These are phyloP conservation scores for Metschnikowia noctiluminum DNA, from an alignment of 805 yeast species.

Conservation along the genomic window DNA sequence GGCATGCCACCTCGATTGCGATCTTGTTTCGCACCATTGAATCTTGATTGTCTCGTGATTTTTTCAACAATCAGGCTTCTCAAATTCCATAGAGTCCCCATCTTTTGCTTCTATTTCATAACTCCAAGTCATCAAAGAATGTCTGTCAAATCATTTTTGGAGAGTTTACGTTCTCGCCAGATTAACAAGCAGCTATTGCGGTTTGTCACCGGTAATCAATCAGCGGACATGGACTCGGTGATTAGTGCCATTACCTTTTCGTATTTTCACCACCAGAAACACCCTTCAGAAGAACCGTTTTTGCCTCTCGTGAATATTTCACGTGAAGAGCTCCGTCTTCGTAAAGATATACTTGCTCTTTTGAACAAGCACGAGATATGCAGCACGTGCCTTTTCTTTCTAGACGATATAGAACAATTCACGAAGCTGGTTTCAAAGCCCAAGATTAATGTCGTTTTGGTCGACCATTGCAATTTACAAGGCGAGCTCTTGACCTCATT, in stretches of 20 bases:
- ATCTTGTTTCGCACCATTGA: neutral
- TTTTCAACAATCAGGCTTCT: neutral
- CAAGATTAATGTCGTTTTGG: constrained; percentile 51
- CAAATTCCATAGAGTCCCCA: neutral
- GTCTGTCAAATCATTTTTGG: constrained; percentile 28
- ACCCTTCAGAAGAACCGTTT: constrained; percentile 28
- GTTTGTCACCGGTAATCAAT: constrained; percentile 76
- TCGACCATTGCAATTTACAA: constrained; percentile 77
- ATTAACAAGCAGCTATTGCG: constrained; percentile 19
- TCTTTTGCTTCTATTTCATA: no score
- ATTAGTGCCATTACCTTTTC: constrained; percentile 73
- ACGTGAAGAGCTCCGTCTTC: constrained; percentile 55
- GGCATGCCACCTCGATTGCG: no score
- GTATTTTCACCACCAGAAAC: constrained; percentile 43
- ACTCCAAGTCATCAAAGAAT: constrained; percentile 9
- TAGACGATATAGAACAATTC: constrained; percentile 56
- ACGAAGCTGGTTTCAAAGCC: constrained; percentile 11
- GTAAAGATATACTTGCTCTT: constrained; percentile 67
- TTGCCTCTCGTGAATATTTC: constrained; percentile 80
- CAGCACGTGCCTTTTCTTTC: constrained; percentile 51
- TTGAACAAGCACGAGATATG: constrained; percentile 47
- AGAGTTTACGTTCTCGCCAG: constrained; percentile 16
- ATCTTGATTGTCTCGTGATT: neutral
- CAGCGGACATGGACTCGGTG: constrained; percentile 87
- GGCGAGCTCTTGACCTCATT: constrained; percentile 39